Conservation (phyloP, 139 green algal species). For the Ettlia oleoabundans region DNA sequence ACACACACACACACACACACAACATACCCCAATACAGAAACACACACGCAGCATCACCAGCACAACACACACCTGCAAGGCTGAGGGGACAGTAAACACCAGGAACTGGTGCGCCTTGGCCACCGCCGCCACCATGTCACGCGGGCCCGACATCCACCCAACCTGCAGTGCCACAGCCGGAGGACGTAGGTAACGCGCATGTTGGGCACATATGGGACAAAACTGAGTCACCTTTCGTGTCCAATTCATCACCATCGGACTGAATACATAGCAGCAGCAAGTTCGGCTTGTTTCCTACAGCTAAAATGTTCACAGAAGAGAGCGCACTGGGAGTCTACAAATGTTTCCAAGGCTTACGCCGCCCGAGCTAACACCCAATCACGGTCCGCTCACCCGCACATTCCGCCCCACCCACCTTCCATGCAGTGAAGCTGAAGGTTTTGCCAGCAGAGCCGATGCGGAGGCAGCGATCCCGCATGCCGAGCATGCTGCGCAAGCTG, state of each 20-base stretch:
- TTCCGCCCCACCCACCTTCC: slow-evolving; percentile 69
- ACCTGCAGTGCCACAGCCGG: slow-evolving; percentile 36
- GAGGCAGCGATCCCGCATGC: slow-evolving; percentile 72
- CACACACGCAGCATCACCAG: background rate
- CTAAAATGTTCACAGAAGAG: too few relatives aligned
- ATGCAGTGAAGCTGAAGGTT: slow-evolving; percentile 88
- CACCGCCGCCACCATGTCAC: slow-evolving; percentile 66
- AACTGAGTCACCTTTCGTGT: too few relatives aligned
- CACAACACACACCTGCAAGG: slow-evolving; percentile 46
- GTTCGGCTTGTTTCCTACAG: too few relatives aligned
- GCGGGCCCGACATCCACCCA: slow-evolving; percentile 78
- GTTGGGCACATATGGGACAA: background rate
- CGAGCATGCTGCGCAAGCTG: slow-evolving; percentile 64
- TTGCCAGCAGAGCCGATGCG: slow-evolving; percentile 83
- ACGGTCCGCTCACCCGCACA: background rate
- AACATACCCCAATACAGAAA: too few relatives aligned
- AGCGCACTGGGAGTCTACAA: too few relatives aligned
- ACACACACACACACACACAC: too few relatives aligned
- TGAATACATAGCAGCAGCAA: too few relatives aligned
- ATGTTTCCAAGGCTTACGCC: too few relatives aligned
- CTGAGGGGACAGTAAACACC: slow-evolving; percentile 79
- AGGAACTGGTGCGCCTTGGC: slow-evolving; percentile 88
- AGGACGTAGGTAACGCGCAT: background rate
- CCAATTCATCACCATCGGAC: background rate
- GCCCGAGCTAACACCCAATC: background rate